Evolutionary conservation across 31 red algal genomes (phyloP).

Genomic region (Endocladia muricata): DNA sequence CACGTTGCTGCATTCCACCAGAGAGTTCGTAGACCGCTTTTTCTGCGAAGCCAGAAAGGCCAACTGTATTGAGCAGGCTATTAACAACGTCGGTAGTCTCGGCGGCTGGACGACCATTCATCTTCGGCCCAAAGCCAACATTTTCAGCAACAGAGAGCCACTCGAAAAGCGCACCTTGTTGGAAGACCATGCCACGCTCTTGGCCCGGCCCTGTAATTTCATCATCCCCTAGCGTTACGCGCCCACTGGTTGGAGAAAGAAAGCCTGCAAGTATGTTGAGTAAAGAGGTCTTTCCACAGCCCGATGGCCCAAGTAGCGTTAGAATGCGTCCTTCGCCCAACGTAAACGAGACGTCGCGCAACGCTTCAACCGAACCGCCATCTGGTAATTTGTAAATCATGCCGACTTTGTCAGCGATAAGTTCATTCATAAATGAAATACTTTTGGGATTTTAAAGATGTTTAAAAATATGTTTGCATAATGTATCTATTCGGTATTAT

Average conservation of each 20-base stretch:
- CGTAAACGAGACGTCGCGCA: neutral
- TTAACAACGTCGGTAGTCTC: neutral
- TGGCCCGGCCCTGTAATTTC: neutral
- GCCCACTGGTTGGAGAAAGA: neutral
- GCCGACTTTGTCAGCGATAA: neutral
- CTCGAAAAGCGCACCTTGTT: constrained; percentile 22
- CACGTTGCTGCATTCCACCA: constrained; percentile 29
- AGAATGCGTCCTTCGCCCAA: neutral
- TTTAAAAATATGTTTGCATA: neutral
- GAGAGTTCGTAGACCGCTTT: constrained; percentile 8
- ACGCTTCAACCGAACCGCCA: neutral
- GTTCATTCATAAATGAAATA: constrained; percentile 6
- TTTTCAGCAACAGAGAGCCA: constrained; percentile 8
- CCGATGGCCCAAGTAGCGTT: constrained; percentile 10
- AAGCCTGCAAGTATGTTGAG: constrained; percentile 25
- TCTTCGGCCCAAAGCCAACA: neutral
- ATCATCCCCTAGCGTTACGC: neutral
- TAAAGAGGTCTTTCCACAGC: constrained; percentile 18
- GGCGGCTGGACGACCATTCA: neutral
- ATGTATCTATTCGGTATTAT: neutral
- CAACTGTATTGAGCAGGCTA: neutral
- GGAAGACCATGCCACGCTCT: constrained; percentile 28
- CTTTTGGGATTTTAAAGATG: neutral
- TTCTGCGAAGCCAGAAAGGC: neutral
- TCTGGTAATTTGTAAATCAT: constrained; percentile 6